phyloP scores from a whole-genome alignment of 805 yeast species.

The Candida fluviatilis region DNA sequence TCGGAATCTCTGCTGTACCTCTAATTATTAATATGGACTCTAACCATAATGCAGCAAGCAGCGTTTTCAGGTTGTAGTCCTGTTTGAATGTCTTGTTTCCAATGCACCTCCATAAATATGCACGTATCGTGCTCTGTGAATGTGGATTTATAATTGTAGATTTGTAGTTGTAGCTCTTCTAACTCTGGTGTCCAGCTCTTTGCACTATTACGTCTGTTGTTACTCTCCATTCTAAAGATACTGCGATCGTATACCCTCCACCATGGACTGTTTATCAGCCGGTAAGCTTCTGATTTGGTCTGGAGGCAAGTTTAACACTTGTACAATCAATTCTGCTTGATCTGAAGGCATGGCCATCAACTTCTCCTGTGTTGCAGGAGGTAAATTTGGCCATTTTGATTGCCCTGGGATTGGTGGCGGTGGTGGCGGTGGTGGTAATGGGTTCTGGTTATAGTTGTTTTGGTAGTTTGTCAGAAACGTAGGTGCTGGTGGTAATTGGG shows the following conservation, averaged over 20 bases:
- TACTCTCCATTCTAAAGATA: constrained; percentile 32
- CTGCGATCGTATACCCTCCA: constrained; percentile 50
- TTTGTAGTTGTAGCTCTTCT: neutral
- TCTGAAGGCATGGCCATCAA: constrained; percentile 48
- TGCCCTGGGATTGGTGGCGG: constrained; percentile 12
- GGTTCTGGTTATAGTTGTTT: constrained; percentile 7
- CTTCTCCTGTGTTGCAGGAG: constrained; percentile 47
- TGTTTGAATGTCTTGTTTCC: too few species aligned
- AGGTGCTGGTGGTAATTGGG: constrained; percentile 7
- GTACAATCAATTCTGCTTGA: constrained; percentile 55
- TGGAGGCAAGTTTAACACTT: constrained; percentile 46
- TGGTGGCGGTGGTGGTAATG: constrained; percentile 7
- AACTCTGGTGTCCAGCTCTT: neutral
- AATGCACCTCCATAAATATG: too few species aligned
- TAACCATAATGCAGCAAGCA: too few species aligned
- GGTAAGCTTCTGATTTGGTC: constrained; percentile 49
- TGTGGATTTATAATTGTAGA: neutral
- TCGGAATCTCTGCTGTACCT: too few species aligned
- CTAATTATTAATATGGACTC: too few species aligned
- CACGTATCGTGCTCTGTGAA: too few species aligned
- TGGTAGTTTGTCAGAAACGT: neutral
- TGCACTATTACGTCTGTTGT: too few species aligned
- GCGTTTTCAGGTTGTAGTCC: too few species aligned
- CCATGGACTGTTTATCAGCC: constrained; percentile 51
- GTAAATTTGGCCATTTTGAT: constrained; percentile 46